These are phyloP conservation scores for Eucalyptus cloeziana DNA, from an alignment of 345 rosid species.

Conservation along the genomic window DNA sequence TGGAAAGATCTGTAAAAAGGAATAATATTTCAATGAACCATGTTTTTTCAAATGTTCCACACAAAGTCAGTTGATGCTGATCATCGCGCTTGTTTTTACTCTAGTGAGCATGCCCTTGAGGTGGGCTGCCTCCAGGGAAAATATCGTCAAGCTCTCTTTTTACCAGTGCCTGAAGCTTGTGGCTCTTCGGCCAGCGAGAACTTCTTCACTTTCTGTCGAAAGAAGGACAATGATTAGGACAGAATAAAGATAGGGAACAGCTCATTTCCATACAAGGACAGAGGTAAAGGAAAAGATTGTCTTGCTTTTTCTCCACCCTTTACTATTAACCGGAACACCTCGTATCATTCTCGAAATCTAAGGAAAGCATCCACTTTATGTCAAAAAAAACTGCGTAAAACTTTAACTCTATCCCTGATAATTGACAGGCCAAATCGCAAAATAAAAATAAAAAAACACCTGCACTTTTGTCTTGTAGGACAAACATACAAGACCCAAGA, in stretches of 20 bases:
- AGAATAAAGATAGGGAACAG: not conserved
- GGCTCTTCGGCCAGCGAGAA: conserved; percentile 37
- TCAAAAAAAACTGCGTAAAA: not conserved
- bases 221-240: not conserved
- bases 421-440: not conserved
- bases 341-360: not conserved
- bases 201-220: conserved; percentile 52
- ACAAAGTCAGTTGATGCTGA: not conserved
- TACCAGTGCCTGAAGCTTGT: conserved; percentile 10
- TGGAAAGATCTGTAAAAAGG: not conserved
- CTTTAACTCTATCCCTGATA: not conserved
- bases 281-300: not conserved
- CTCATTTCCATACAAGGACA: not conserved
- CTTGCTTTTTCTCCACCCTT: not conserved
- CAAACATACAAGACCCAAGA: not conserved
- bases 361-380: not conserved
- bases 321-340: not conserved
- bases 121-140: not conserved
- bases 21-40: not conserved
- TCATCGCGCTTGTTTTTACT: not conserved
- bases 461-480: not conserved
- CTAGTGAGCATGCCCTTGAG: not conserved
- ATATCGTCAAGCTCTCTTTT: conserved; percentile 23
- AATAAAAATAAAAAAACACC: not conserved
- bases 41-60: not conserved